Base-by-base conservation (phyloP, 1,139 yeast genomes). In the Scheffersomyces titani region DNA sequence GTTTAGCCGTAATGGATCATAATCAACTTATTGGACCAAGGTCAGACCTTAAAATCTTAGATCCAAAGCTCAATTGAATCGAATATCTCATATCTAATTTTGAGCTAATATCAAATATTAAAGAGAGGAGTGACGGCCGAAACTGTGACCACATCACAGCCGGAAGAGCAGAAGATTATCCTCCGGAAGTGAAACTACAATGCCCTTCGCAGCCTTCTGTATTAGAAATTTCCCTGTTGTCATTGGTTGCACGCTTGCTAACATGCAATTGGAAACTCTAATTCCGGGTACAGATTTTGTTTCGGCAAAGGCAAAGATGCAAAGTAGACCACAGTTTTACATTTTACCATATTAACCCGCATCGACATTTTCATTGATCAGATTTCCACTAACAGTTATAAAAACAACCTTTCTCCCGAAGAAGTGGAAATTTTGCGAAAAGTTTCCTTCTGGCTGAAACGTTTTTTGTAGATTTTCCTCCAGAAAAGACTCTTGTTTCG, bases 151-250 rank as follows among this genome's bases (percentile, higher is more conserved):
- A 30, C 13, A 22, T 16, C 16, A 30, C 40, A 5, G 13, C 40
- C 40, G 40, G 40, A 30, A 30, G 6, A 9, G 40, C 16, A 5
- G 13, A 16, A 11, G 40, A 9, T 6, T 30, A 11, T 2, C 16
- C 16, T 6, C 40, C 40, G 40, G 40, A 30, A 30, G 40, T 30
- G 40, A 30, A 13, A 30, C 3, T 4, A 30, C 16, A 30, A 2
- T 30, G 16, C 40, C 40, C 40, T 53, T 57, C 56, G 52, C 61
- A 54, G 55, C 50, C 49, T 22, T 54, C 24, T 52, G 56, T 60
- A 65, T 65, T 65, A 65, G 56, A 63, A 65, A 65, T 64, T 63
- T 65, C 61, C 54, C 55, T 16, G 49, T 57, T 55, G 51, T 57
- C 57, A 65, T 65, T 65, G 68, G 68, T 61, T 59, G 52, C 24